Conservation (phyloP, 495 filamentous ascomycete genomes). For the Xylaria longipes region DNA sequence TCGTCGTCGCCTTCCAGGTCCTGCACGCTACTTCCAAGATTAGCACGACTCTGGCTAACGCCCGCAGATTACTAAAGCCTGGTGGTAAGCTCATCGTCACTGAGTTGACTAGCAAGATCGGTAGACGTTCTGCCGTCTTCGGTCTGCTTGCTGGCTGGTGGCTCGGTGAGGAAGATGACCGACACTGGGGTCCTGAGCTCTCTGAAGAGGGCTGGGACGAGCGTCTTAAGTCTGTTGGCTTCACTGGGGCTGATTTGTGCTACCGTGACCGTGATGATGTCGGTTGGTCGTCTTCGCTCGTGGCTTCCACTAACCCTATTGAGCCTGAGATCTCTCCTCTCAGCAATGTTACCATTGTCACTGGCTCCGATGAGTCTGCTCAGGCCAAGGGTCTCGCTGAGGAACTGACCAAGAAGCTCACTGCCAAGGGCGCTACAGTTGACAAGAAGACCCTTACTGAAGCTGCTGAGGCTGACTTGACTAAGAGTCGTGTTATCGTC, state of each 20-base stretch:
- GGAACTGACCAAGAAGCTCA: slow-evolving; percentile 28
- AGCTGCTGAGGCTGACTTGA: slow-evolving; percentile 28
- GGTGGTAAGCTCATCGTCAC: slow-evolving; percentile 47
- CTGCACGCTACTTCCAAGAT: slow-evolving; percentile 53
- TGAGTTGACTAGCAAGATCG: slow-evolving; percentile 45
- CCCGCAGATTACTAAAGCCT: slow-evolving; percentile 45
- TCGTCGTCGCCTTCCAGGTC: slow-evolving; percentile 60
- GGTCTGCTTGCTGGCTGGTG: slow-evolving; percentile 41
- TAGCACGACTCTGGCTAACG: slow-evolving; percentile 41
- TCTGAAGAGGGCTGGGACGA: slow-evolving; percentile 37
- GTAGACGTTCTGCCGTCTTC: slow-evolving; percentile 37
- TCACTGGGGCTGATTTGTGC: slow-evolving; percentile 34
- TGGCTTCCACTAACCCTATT: slow-evolving; percentile 33
- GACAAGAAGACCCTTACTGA: slow-evolving; percentile 31
- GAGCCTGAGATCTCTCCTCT: slow-evolving; percentile 25
- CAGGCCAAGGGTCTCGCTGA: slow-evolving; percentile 29
- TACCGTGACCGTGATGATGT: slow-evolving; percentile 37
- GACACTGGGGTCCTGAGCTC: slow-evolving; percentile 37
- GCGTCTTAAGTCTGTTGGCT: slow-evolving; percentile 33
- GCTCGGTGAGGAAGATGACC: slow-evolving; percentile 35
- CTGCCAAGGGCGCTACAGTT: slow-evolving; percentile 25
- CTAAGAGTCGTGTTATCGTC: slow-evolving; percentile 32
- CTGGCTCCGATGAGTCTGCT: slow-evolving; percentile 24
- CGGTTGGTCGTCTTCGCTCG: slow-evolving; percentile 36
- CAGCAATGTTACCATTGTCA: slow-evolving; percentile 35